These are phyloP conservation scores for Hypomyces rosellus DNA, from an alignment of 2,329 filamentous ascomycete genomes.

Conservation along the genomic window DNA sequence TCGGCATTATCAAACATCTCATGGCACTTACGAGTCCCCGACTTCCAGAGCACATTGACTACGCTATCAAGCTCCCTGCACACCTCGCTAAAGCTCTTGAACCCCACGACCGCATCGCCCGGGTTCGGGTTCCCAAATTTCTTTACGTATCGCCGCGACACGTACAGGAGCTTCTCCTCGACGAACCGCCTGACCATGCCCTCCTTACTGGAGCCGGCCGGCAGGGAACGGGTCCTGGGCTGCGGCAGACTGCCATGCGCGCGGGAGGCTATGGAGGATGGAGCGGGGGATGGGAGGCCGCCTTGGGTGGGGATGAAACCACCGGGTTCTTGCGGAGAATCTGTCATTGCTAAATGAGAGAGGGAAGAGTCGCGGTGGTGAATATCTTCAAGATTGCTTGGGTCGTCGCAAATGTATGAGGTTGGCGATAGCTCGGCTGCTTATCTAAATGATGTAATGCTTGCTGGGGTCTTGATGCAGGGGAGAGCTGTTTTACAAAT, in stretches of 20 bases:
- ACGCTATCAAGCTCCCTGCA: conserved; percentile 68
- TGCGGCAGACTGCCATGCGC: conserved; percentile 43
- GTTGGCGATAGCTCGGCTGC: no score
- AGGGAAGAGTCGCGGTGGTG: no score
- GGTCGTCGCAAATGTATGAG: no score
- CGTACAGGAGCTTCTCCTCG: conserved; percentile 45
- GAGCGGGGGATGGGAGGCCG: conserved; percentile 49
- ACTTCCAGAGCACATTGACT: conserved; percentile 78
- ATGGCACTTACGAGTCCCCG: conserved; percentile 67
- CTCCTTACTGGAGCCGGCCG: conserved; percentile 53
- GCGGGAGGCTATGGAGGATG: conserved; percentile 40
- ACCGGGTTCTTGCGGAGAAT: conserved; percentile 29
- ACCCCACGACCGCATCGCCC: conserved; percentile 45
- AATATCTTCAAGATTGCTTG: no score
- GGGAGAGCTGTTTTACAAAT: no score
- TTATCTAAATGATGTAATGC: no score
- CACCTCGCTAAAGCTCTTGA: conserved; percentile 59
- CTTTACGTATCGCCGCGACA: conserved; percentile 55
- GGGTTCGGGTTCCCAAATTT: conserved; percentile 44
- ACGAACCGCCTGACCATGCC: conserved; percentile 53
- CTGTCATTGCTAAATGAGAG: no score
- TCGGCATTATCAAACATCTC: background rate
- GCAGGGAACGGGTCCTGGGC: conserved; percentile 46
- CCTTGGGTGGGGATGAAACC: conserved; percentile 44
- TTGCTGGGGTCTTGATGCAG: no score